Base-by-base conservation (phyloP, 352 stramenopile genomes). In the Globisporangium apiculatum region DNA sequence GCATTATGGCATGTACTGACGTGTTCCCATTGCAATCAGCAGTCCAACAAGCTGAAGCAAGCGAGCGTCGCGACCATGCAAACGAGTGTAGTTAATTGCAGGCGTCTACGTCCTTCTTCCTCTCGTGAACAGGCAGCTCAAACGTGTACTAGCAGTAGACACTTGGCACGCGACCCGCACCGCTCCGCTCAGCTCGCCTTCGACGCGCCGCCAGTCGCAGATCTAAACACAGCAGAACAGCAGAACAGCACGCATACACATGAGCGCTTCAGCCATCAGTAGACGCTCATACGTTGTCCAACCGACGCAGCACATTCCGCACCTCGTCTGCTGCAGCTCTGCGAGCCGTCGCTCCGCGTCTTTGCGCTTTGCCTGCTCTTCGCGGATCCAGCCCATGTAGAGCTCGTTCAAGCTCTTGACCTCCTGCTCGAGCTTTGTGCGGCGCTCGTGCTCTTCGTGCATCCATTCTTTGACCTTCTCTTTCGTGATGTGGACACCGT, bases 331-430 rank as follows among this genome's bases (percentile, higher is more conserved):
- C 68, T 73, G 67, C n/a, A 86, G 60, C 51, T 77, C 62, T 0
- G 67, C 59, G 47, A 92, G 42, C 50, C 86, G 80, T 18, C 76
- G 67, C 63, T 92, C 78, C 3, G 72, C 72, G 41, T 65, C 68
- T 72, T 88, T 87, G 40, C 82, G 79, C 62, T 91, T 91, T 18
- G 63, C 72, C 61, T 90, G 80, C 67, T 94, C 83, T 43, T 91
- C 75, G 17, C 78, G 77, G 61, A 94, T 87, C 83, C 83, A 94
- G 11, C 73, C 68, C 81, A 90, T 91, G 67, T 91, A 94, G 60
- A 91, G 61, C 7, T 89, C 76, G 55, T 89, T 89, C 51, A 94
- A 64, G 46, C 74, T 87, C 64, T 89, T 89, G 18, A 94, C 62
- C 55, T 94, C 81, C 43, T 83, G 73, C 60, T 94, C 83, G 24